Evolutionary conservation across 1,284 basidiomycete genomes (phyloP).

Genomic region (Rhizopogon hawkerae): DNA sequence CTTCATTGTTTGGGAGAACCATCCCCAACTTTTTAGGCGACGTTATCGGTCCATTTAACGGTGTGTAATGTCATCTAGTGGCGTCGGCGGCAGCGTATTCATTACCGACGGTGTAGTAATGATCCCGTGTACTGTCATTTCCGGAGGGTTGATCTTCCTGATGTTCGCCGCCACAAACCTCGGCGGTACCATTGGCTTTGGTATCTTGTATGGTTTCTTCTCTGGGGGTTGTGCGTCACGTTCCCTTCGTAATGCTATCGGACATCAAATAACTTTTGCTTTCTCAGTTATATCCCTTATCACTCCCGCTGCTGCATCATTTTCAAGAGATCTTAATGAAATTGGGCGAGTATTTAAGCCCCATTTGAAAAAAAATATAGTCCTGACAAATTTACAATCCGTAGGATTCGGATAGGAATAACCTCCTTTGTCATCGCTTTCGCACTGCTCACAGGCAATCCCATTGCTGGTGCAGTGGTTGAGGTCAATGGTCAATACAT

Average conservation of each 20-base stretch:
- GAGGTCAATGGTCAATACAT: constrained; percentile 24
- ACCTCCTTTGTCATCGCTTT: constrained; percentile 34
- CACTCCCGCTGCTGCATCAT: constrained; percentile 34
- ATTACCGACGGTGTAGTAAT: constrained; percentile 23
- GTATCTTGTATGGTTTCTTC: constrained; percentile 40
- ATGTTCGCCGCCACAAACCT: constrained; percentile 34
- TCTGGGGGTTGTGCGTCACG: constrained; percentile 35
- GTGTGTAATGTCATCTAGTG: constrained; percentile 15
- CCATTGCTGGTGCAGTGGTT: constrained; percentile 38
- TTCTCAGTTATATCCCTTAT: constrained; percentile 33
- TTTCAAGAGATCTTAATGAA: constrained; percentile 34
- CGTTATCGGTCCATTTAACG: constrained; percentile 30
- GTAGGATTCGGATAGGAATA: constrained; percentile 35
- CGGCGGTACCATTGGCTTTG: constrained; percentile 33
- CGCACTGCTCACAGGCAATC: constrained; percentile 38
- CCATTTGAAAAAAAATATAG: background rate
- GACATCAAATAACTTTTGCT: background rate
- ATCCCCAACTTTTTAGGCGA: constrained; percentile 33
- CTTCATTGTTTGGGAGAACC: constrained; percentile 33
- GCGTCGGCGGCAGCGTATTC: background rate
- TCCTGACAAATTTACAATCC: background rate
- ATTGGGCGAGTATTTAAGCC: constrained; percentile 30
- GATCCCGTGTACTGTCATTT: constrained; percentile 31
- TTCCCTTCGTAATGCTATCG: background rate
- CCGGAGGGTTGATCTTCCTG: constrained; percentile 34